Percentiles rank a stretch among this genome's conserved stretches.
These are phyloP conservation scores for Erigeron philadelphicus DNA, from an alignment of 140 eudicot species.

Conservation along the genomic window DNA sequence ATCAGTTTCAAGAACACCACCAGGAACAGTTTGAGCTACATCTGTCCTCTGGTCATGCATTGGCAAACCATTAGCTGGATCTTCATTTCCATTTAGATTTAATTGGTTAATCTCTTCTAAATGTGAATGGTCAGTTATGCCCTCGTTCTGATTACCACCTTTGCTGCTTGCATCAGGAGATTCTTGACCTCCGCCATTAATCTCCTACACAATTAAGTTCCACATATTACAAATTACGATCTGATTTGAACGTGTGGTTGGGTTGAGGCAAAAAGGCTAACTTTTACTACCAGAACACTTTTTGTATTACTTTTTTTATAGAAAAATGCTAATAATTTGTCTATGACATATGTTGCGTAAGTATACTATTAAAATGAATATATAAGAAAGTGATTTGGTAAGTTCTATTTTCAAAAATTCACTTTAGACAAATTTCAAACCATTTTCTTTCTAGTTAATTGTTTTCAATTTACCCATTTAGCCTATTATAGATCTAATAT, in stretches of 20 bases:
- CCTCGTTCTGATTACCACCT: slow-evolving; percentile 39
- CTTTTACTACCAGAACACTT: background rate
- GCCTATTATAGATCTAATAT: background rate
- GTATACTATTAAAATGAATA: background rate
- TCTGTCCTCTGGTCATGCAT: slow-evolving; percentile 31
- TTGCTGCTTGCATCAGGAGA: slow-evolving; percentile 33
- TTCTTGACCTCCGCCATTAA: slow-evolving; percentile 31
- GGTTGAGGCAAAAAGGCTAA: background rate
- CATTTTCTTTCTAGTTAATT: background rate
- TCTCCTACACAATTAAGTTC: slow-evolving; percentile 43
- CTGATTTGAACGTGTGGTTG: background rate
- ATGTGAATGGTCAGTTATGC: slow-evolving; percentile 31
- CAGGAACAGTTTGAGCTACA: slow-evolving; percentile 23
- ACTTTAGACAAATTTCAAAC: background rate
- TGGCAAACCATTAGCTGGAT: slow-evolving; percentile 26
- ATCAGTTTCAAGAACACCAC: slow-evolving; percentile 32
- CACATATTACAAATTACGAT: slow-evolving; percentile 17
- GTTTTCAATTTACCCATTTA: background rate
- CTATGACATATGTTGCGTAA: background rate
- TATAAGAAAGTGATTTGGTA: background rate
- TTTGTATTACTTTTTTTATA: background rate
- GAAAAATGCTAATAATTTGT: background rate
- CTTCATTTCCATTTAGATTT: slow-evolving; percentile 27
- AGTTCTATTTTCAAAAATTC: background rate
- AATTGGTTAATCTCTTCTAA: slow-evolving; percentile 36